Evolutionary conservation across 2,329 filamentous ascomycete genomes (phyloP).

Genomic region (Beauveria asiatica): DNA sequence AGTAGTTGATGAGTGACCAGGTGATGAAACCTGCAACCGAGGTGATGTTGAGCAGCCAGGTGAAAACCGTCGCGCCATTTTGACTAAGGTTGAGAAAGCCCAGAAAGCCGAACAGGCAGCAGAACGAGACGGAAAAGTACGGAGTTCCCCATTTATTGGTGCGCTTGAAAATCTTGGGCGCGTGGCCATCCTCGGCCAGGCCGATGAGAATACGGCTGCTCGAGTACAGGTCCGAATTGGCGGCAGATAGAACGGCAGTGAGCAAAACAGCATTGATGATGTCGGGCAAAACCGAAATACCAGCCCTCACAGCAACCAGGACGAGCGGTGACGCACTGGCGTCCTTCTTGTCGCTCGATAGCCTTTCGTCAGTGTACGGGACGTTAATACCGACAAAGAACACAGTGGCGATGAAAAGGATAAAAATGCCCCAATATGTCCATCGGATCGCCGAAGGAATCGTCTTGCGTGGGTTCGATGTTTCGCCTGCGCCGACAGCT

Average conservation of each 20-base stretch:
- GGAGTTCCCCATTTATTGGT: constrained; percentile 57
- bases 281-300: constrained; percentile 53
- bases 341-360: constrained; percentile 44
- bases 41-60: constrained; percentile 65
- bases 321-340: constrained; percentile 59
- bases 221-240: constrained; percentile 70
- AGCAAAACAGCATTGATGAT: constrained; percentile 74
- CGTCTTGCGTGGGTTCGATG: constrained; percentile 60
- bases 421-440: constrained; percentile 67
- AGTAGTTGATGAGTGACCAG: constrained; percentile 58
- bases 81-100: constrained; percentile 59
- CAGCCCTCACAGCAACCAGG: constrained; percentile 51
- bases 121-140: constrained; percentile 46
- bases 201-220: constrained; percentile 60
- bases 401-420: constrained; percentile 55
- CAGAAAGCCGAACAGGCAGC: constrained; percentile 51
- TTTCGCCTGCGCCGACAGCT: constrained; percentile 71
- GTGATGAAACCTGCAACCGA: constrained; percentile 61
- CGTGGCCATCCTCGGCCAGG: constrained; percentile 55
- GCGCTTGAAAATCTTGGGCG: constrained; percentile 48
- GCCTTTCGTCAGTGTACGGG: constrained; percentile 48
- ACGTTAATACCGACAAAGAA: constrained; percentile 68
- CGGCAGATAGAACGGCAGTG: constrained; percentile 69
- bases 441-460: constrained; percentile 65
- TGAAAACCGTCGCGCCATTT: constrained; percentile 53